Percentiles rank a stretch among this genome's conserved stretches.
These are phyloP conservation scores for Diphasiastrum complanatum DNA, from an alignment of 83 land plant genomes.

Conservation along the genomic window DNA sequence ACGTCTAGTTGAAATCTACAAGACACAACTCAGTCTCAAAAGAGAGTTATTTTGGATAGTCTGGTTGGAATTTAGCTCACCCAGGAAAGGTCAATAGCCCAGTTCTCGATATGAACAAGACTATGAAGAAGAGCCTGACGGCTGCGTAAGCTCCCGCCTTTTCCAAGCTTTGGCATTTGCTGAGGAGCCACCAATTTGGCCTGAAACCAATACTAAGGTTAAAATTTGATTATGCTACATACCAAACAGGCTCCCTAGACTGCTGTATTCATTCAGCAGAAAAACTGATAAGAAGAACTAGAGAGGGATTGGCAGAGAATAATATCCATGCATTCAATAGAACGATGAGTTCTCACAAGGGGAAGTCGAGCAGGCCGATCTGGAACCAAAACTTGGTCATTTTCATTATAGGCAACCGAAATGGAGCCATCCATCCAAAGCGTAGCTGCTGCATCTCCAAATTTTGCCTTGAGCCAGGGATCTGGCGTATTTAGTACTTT, in stretches of 20 bases:
- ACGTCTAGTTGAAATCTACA: no score
- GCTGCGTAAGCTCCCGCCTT: conserved; percentile 78
- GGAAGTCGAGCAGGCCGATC: conserved; percentile 60
- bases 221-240: background rate
- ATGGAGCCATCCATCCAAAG: conserved; percentile 57
- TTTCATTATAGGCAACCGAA: conserved; percentile 26
- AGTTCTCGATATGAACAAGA: conserved; percentile 84
- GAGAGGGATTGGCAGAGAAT: no score
- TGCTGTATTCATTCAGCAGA: no score
- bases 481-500: conserved; percentile 49
- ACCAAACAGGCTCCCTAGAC: no score
- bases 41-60: no score
- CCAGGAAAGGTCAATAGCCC: conserved; percentile 91
- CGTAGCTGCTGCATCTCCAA: conserved; percentile 55
- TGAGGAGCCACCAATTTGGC: conserved; percentile 62
- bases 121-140: conserved; percentile 82
- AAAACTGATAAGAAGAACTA: no score
- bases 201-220: conserved; percentile 22
- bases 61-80: conserved; percentile 34
- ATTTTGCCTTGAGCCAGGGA: conserved; percentile 60
- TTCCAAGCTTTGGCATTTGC: conserved; percentile 82
- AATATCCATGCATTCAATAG: no score
- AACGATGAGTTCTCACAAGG: conserved; percentile 21
- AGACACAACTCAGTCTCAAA: no score
- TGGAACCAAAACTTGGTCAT: conserved; percentile 34